Evolutionary conservation across 352 stramenopile species (phyloP), one percentile per base, ranked within the genome.

Genomic region (Paralagenidium karlingii): DNA sequence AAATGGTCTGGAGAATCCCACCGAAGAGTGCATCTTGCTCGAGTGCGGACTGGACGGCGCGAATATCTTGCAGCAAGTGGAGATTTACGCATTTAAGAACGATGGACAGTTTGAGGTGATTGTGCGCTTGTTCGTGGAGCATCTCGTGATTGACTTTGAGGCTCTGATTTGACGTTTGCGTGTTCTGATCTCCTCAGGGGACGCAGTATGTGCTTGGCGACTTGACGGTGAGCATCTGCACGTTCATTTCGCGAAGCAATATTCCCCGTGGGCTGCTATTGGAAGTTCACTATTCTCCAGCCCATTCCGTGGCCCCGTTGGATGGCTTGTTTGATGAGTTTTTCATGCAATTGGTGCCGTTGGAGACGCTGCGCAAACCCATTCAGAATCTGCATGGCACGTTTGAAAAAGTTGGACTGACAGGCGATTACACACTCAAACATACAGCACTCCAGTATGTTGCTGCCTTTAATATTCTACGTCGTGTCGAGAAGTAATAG

Each of bases 21-120:
- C 65, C 26, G 77, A 88, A 30, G 71, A 88, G 46, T 86, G 69
- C 43, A 75, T 67, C 24, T 54, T 91, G 46, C 66, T 91, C 15
- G 77, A 91, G 47, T 91, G 75, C 34, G 77, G 77, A 0, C 58
- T 91, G 28, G 77, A 91, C 24, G 77, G 77, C 36, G 76, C 77
- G 22, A 88, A 79, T 31, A 88, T 91, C 42, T 53, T 91, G 27
- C 77, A 91, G 53, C 77, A 91, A 38, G 74, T 88, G 34, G 77
- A 91, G 55, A 91, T 91, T 51, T 91, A 91, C 53, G 69, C 76
- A 18, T 84, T 84, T 58, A 91, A 91, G 51, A 86, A 73, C 26
- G 73, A 91, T 39, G 77, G 74, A 9, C 76, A 91, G 51, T 91
- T 91, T 45, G 77, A 91, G 65, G 68, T 79, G n/a, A n/a, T 43